Evolutionary conservation across 116 monocot species (phyloP), one percentile per base, ranked within the genome.

Genomic region (Papilionanthe hybrid): DNA sequence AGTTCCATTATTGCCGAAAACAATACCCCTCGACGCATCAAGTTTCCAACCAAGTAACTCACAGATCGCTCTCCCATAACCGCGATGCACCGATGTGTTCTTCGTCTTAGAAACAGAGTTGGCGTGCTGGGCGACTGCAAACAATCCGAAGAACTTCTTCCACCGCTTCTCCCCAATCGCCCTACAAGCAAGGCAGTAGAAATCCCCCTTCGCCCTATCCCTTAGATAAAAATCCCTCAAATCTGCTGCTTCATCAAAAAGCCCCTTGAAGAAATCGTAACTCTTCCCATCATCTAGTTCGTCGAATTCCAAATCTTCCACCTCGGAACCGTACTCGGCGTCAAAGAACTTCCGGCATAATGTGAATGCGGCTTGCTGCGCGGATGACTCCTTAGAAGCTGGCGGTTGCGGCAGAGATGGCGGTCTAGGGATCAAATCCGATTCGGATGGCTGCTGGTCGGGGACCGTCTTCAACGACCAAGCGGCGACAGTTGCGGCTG

Each of bases 51-150:
- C 78, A 45, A 83, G 78, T 29, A 78, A 72, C 7, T 58, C 32
- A 42, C 83, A 83, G 20, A 83, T 58, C 47, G 30, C 78, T 55
- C 78, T 78, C 23, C 58, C 83, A 55, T 78, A 83, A 0, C 32
- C 42, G 12, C 83, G 55, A 58, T 83, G 83, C 6, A 71, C 78
- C 44, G 27, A 29, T 45, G 30, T 56, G 47, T 60, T 72, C 83
- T 32, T 83, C 44, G 78, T 83, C 78, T 60, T 82, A 10, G 77
- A 42, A 18, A 83, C 53, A 3, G 55, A 57, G 7, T 73, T 78
- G 18, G 83, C 78, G 60, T 83, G 83, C 58, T 83, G 83, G 15
- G 77, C 78, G 3, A 83, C 72, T 27, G 71, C 78, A 42, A 48
- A 55, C 49, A 78, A 78, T 5, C 72, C 30, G 27, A 7, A 12